phyloP scores from a whole-genome alignment of 2,329 filamentous ascomycete genomes.

The Xylaria sp. region DNA sequence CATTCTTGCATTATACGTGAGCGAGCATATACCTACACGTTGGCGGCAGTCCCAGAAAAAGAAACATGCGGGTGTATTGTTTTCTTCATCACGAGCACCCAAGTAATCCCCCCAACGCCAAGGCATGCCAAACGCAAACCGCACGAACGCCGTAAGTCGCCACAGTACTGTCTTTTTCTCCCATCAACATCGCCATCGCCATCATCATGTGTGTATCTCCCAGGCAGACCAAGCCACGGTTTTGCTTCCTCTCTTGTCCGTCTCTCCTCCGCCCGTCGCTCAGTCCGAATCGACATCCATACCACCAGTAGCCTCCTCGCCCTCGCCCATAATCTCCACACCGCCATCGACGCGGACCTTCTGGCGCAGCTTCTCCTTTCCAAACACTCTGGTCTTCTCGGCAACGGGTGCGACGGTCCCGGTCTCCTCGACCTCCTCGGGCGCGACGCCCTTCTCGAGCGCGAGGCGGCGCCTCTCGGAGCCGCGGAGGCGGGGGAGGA shows the following conservation, averaged over 20 bases:
- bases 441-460: constrained; percentile 35
- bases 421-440: constrained; percentile 41
- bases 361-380: constrained; percentile 44
- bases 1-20: no score
- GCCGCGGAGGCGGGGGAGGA: constrained; percentile 74
- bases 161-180: constrained; percentile 25
- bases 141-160: constrained; percentile 29
- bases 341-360: constrained; percentile 44
- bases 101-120: constrained; percentile 34
- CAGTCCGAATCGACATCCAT: constrained; percentile 48
- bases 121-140: constrained; percentile 33
- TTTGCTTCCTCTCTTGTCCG: no score
- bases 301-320: constrained; percentile 27
- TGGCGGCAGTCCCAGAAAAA: background rate
- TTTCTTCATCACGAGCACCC: background rate
- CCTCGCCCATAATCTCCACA: constrained; percentile 46
- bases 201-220: background rate
- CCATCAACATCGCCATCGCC: constrained; percentile 16
- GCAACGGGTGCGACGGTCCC: constrained; percentile 29
- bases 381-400: constrained; percentile 42
- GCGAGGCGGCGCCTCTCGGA: constrained; percentile 64
- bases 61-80: background rate
- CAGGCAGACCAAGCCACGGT: background rate
- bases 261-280: constrained; percentile 2
- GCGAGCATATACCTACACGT: no score